Percentiles rank a stretch among this genome's conserved stretches.
Evolutionary conservation across 192 early-diverging fungal genomes (phyloP).

Genomic region (Coemansia sp.): DNA sequence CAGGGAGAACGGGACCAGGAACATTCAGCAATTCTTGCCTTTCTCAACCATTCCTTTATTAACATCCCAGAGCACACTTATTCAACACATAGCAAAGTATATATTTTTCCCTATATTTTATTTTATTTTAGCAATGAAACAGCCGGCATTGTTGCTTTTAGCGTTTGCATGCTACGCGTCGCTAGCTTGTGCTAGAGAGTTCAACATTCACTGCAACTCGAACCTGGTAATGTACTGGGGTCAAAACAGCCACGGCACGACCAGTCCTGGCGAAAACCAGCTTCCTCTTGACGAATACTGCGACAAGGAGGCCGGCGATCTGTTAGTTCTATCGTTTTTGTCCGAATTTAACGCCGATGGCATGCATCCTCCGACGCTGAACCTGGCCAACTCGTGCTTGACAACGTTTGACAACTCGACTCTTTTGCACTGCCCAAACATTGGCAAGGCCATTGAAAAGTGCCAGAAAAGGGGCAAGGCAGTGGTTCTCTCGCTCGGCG

Average conservation of each 20-base stretch:
- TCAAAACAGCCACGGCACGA: slow-evolving; percentile 58
- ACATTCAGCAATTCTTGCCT: background rate
- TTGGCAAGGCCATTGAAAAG: slow-evolving; percentile 65
- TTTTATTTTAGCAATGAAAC: slow-evolving; percentile 17
- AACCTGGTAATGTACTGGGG: slow-evolving; percentile 65
- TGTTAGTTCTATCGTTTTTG: slow-evolving; percentile 64
- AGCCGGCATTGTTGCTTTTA: slow-evolving; percentile 11
- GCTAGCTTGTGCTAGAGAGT: slow-evolving; percentile 28
- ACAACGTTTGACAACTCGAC: slow-evolving; percentile 60
- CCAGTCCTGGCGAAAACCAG: slow-evolving; percentile 47
- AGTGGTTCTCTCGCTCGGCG: slow-evolving; percentile 72
- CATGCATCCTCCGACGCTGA: slow-evolving; percentile 60
- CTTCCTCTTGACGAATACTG: slow-evolving; percentile 63
- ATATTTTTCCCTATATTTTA: background rate
- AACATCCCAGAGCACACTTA: no score
- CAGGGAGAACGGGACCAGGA: no score
- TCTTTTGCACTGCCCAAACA: slow-evolving; percentile 66
- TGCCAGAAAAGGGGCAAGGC: slow-evolving; percentile 77
- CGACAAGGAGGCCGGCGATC: slow-evolving; percentile 53
- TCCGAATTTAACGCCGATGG: slow-evolving; percentile 64
- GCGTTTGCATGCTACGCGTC: slow-evolving; percentile 23
- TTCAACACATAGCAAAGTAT: no score
- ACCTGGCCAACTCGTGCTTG: slow-evolving; percentile 69
- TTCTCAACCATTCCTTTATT: no score
- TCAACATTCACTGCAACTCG: slow-evolving; percentile 54